Base-by-base conservation (phyloP, 129 eudicot genomes). In the Lactuca saligna region DNA sequence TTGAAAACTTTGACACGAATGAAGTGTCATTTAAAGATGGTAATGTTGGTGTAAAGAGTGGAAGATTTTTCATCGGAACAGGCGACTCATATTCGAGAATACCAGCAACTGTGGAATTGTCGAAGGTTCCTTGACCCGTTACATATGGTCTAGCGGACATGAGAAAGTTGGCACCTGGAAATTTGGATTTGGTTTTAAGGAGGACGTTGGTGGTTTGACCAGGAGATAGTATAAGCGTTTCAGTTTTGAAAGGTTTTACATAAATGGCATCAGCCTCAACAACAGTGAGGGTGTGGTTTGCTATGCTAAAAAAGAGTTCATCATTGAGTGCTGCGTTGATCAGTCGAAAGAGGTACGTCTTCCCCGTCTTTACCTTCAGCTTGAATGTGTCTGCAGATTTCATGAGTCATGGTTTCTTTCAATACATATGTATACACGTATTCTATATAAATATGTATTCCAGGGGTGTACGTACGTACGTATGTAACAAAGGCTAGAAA, bases 181-280 rank as follows among this genome's bases (percentile, higher is more conserved):
- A 75, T 15, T 60, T n/a, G 0, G 82, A 20, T 42, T 51, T 75
- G n/a, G 93, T 83, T 33, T 75, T 81, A 33, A 86, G 83, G 37
- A 86, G 84, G 32, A 81, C 82, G 34, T 86, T 83, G 35, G 86
- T 71, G 53, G 93, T 86, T 66, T 86, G 93, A 54, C 93, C 93
- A 0, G 93, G 89, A 25, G 84, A 50, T 8, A 86, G 62, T 0
- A 86, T 35, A 61, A 83, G 34, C 14, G 82, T 81, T 17, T 78
- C 57, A 0, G 87, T 83, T 56, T 80, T 73, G 8, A 70, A 76
- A 11, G 85, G 75, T 44, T 70, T 81, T 0, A 65, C 75, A 8
- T 76, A 76, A 34, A 71, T 33, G 37, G 81, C 85, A 59, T 81
- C 85, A n/a, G 70, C 74, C 33, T 70, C 85, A 5, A 76, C 85